A percentile compares a stretch with the other conserved stretches of the same genome.
Evolutionary conservation across 2,329 filamentous ascomycete genomes (phyloP).

Genomic region (Emergomyces orientalis): DNA sequence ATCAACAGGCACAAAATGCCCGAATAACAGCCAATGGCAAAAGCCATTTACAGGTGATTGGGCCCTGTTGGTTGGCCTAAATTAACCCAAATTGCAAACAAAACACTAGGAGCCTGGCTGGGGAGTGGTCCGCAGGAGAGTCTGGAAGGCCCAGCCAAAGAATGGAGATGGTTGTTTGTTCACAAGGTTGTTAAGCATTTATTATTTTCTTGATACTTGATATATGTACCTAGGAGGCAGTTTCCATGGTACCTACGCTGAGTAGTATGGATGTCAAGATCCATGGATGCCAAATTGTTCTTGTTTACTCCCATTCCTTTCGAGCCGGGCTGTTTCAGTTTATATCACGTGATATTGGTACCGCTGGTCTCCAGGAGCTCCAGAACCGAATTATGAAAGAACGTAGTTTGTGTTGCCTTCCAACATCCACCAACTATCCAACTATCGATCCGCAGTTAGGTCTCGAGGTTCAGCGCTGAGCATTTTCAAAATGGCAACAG

Average conservation of each 20-base stretch:
- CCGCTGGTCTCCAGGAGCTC: not conserved
- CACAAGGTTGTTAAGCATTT: no score
- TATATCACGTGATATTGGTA: not conserved
- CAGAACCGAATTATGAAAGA: not conserved
- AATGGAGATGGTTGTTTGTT: no score
- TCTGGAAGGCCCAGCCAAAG: not conserved
- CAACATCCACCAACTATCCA: not conserved
- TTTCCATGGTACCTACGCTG: no score
- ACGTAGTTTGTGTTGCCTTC: not conserved
- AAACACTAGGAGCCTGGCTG: not conserved
- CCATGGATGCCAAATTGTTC: no score
- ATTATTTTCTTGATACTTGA: no score
- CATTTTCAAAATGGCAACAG: constrained; percentile 3
- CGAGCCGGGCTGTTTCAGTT: constrained; percentile 1
- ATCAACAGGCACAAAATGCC: not conserved
- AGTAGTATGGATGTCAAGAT: no score
- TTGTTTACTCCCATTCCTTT: no score
- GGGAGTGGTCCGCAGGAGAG: no score
- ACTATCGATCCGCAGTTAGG: not conserved
- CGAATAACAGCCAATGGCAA: not conserved
- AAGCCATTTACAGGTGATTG: not conserved
- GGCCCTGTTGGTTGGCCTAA: not conserved
- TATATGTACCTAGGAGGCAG: no score
- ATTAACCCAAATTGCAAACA: not conserved
- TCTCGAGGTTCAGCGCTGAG: not conserved